Base-by-base conservation (phyloP, 768 basidiomycete species). In the Lactarius hatsudake region DNA sequence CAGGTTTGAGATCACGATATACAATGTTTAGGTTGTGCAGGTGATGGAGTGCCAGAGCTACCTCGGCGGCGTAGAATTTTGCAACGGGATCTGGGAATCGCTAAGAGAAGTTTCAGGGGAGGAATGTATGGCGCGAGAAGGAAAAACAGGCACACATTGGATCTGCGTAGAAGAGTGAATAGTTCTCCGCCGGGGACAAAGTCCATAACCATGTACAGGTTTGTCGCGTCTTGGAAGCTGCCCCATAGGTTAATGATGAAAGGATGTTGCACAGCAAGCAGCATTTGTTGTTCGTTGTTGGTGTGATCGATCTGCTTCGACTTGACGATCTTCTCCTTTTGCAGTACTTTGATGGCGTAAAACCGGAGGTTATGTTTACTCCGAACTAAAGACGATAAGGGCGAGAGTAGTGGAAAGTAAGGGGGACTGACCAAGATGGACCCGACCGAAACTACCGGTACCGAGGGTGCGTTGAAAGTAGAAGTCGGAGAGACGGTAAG, bases 241-340 rank as follows among this genome's bases (percentile, higher is more conserved):
- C 96, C 96, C 95, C 95, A 98, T 5, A 98, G 86, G 75, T 96
- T 98, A 80, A 98, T 87, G 72, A 98, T 92, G 78, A 98, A 94
- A 2, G 94, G 90, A 76, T 98, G 94, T 65, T 93, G 87, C 5
- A 97, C 89, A 28, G 84, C 83, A 58, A 88, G 85, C 43, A 99
- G 86, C 78, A 98, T 94, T 59, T 81, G 81, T 72, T 94, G 89
- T 77, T 99, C 97, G 72, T 92, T 95, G 76, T 96, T 97, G 54
- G 97, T 98, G 73, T 99, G 97, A 74, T 98, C 94, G 59, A 98
- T 87, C 76, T 99, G 97, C 79, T 98, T 97, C 78, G 93, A 86
- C 71, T 84, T 86, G 63, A 93, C 92, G 62, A 98, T 91, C 75
- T 93, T 90, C 68, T 96, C 94, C 76, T 98, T 98, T 79, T 84